Evolutionary conservation across 768 basidiomycete species (phyloP).

Genomic region (Mycena vitilis): DNA sequence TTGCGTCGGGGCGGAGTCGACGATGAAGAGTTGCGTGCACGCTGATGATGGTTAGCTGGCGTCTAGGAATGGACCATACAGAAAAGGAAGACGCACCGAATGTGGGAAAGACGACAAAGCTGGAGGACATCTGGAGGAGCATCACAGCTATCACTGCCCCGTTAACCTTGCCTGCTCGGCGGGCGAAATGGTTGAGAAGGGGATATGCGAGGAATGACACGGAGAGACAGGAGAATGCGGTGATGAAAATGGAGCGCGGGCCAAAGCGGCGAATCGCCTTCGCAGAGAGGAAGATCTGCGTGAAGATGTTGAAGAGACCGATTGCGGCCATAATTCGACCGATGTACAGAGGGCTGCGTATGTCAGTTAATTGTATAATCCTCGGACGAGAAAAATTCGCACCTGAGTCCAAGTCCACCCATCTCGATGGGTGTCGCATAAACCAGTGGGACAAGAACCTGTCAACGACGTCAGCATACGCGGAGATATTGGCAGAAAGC

Average conservation of each 20-base stretch:
- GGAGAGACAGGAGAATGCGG: conserved; percentile 26
- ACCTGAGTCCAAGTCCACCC: conserved; percentile 61
- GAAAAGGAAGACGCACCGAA: conserved; percentile 27
- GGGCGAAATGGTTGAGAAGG: conserved; percentile 32
- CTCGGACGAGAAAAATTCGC: neutral
- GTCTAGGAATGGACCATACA: neutral
- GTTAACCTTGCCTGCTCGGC: conserved; percentile 33
- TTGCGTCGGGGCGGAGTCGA: conserved; percentile 36
- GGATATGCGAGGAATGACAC: conserved; percentile 32
- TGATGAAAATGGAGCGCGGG: conserved; percentile 30
- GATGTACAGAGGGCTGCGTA: conserved; percentile 54
- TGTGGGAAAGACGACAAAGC: conserved; percentile 32
- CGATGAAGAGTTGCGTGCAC: conserved; percentile 39
- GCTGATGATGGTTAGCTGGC: conserved; percentile 21
- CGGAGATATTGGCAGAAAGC: neutral
- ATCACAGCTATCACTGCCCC: conserved; percentile 33
- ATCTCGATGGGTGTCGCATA: conserved; percentile 58
- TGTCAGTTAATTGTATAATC: neutral
- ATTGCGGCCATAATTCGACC: conserved; percentile 59
- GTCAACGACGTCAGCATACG: no score
- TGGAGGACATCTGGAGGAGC: conserved; percentile 29
- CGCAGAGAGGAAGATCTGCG: conserved; percentile 45
- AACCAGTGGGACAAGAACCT: conserved; percentile 34
- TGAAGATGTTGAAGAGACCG: conserved; percentile 59
- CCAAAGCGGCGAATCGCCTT: conserved; percentile 28